phyloP scores from a whole-genome alignment of 2,329 filamentous ascomycete genomes.

The Neophaeococcomyces aloes region DNA sequence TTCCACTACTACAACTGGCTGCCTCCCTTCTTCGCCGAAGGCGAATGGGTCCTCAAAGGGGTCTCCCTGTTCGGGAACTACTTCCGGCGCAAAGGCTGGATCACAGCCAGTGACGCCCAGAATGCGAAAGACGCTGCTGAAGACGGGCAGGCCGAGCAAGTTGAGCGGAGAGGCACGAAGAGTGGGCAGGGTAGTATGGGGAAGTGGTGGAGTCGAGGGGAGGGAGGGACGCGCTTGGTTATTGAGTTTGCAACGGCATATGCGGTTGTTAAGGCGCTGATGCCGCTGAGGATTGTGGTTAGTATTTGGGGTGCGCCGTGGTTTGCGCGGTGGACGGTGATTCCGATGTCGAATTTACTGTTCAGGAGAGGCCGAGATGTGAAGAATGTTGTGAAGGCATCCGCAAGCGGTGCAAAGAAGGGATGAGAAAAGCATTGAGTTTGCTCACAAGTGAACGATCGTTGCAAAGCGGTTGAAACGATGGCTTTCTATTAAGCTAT shows the following conservation, averaged over 20 bases:
- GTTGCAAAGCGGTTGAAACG: too few species aligned
- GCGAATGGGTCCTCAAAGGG: slow-evolving; percentile 48
- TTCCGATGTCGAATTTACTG: slow-evolving; percentile 35
- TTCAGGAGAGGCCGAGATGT: slow-evolving; percentile 16
- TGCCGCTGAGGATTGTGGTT: slow-evolving; percentile 63
- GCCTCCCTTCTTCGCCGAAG: slow-evolving; percentile 48
- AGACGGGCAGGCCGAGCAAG: slow-evolving; percentile 34
- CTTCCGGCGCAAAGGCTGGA: slow-evolving; percentile 71
- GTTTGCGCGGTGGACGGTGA: slow-evolving; percentile 63
- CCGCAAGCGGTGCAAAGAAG: too few species aligned
- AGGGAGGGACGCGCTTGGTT: slow-evolving; percentile 43
- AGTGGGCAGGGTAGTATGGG: slow-evolving; percentile 5
- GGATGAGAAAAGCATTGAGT: too few species aligned
- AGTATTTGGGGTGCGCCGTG: slow-evolving; percentile 88
- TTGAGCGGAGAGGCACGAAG: slow-evolving; percentile 23
- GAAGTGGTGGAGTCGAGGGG: slow-evolving; percentile 24
- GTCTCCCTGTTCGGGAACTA: slow-evolving; percentile 67
- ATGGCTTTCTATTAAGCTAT: too few species aligned
- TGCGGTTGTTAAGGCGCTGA: slow-evolving; percentile 72
- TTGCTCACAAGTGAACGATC: too few species aligned
- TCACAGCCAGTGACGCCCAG: slow-evolving; percentile 38
- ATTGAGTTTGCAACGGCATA: slow-evolving; percentile 76
- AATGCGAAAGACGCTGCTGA: slow-evolving; percentile 24
- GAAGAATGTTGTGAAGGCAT: not conserved
- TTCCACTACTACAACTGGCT: slow-evolving; percentile 76